phyloP scores from a whole-genome alignment of 2,329 filamentous ascomycete species.

The Tolypocladium inflatum region DNA sequence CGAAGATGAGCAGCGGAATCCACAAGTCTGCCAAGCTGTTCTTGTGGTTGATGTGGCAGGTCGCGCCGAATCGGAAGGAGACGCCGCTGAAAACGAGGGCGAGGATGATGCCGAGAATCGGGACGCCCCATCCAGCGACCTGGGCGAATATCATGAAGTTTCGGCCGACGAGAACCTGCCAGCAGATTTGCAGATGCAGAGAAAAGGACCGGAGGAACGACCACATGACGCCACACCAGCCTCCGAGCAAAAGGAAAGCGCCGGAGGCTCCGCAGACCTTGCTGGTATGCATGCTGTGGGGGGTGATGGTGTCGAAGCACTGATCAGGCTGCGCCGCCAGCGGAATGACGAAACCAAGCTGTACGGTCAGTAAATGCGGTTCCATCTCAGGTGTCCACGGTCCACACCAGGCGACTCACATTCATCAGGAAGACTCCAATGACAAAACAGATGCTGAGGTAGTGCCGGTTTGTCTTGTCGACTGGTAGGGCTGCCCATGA shows the following conservation, averaged over 20 bases:
- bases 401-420: constrained; percentile 38
- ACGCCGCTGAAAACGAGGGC: constrained; percentile 81
- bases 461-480: constrained; percentile 86
- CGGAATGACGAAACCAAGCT: constrained; percentile 88
- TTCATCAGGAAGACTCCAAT: constrained; percentile 69
- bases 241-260: constrained; percentile 75
- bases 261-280: constrained; percentile 82
- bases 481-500: constrained; percentile 75
- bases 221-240: constrained; percentile 80
- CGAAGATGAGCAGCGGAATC: constrained; percentile 77
- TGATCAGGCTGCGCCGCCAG: constrained; percentile 68
- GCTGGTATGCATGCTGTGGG: constrained; percentile 80
- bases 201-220: constrained; percentile 83
- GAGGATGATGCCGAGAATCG: constrained; percentile 62
- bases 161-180: constrained; percentile 82
- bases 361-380: constrained; percentile 10
- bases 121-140: constrained; percentile 73
- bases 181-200: constrained; percentile 95
- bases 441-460: constrained; percentile 81
- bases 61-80: constrained; percentile 83
- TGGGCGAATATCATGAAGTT: constrained; percentile 86
- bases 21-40: constrained; percentile 80
- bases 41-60: constrained; percentile 89
- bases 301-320: constrained; percentile 85
- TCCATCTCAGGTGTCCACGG: background rate